Percentiles rank a stretch among this genome's conserved stretches.
These are phyloP conservation scores for Aspergillus awamori DNA, from an alignment of 2,329 filamentous ascomycete genomes.

Conservation along the genomic window DNA sequence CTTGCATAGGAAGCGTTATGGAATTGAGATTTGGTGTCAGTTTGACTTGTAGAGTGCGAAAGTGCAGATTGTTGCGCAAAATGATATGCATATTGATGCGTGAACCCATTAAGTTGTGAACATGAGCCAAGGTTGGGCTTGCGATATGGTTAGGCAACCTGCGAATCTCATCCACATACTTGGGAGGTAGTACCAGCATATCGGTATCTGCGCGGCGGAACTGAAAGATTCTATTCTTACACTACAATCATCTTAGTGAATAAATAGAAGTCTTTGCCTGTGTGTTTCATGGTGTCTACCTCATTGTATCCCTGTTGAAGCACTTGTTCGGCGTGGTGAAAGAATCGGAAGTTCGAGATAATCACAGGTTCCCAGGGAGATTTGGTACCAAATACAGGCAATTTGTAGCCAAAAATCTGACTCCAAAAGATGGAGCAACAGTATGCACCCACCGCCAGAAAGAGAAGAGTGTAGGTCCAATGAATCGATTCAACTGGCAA, in stretches of 20 bases:
- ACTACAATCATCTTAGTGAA: neutral
- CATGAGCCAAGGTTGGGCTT: slow-evolving; percentile 3
- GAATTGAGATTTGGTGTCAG: neutral
- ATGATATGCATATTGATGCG: neutral
- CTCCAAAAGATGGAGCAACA: neutral
- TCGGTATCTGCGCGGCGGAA: slow-evolving; percentile 6
- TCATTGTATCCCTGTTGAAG: neutral
- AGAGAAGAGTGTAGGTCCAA: neutral
- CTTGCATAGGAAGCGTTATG: neutral
- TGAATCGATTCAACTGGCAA: neutral
- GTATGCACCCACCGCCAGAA: neutral
- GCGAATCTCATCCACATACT: slow-evolving; percentile 8
- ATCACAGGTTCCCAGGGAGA: neutral
- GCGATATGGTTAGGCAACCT: slow-evolving; percentile 6
- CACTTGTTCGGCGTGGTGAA: neutral
- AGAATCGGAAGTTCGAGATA: neutral
- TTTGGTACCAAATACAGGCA: neutral
- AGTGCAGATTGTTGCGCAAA: neutral
- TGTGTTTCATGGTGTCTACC: neutral
- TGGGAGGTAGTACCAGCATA: slow-evolving; percentile 4
- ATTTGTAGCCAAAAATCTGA: neutral
- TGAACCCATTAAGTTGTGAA: neutral
- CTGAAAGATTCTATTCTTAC: neutral
- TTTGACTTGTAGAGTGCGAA: neutral
- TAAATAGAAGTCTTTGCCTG: too few species aligned